Evolutionary conservation across 2,329 filamentous ascomycete species (phyloP).

Genomic region (Fusarium graminum): DNA sequence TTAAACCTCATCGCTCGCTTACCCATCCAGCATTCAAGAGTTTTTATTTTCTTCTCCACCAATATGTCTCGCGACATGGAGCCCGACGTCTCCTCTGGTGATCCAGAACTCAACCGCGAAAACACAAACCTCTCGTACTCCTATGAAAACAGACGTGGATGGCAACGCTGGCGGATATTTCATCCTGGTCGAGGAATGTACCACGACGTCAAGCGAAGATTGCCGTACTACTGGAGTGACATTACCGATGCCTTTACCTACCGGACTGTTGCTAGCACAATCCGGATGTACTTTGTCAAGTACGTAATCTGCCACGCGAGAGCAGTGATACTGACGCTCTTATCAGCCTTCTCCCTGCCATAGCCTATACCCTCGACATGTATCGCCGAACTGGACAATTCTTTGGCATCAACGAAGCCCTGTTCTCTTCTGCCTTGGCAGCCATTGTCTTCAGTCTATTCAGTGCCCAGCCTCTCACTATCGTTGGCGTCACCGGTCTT

Average conservation of each 20-base stretch:
- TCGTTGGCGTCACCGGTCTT: constrained; percentile 10
- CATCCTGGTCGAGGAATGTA: constrained; percentile 15
- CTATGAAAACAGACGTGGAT: constrained; percentile 5
- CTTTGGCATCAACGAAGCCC: constrained; percentile 12
- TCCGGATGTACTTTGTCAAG: constrained; percentile 18
- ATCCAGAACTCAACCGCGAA: background rate
- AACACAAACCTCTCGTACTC: constrained; percentile 10
- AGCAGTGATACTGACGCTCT: background rate
- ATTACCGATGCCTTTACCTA: constrained; percentile 12
- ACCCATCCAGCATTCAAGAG: accelerated
- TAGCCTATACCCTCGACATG: constrained; percentile 14
- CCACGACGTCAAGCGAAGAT: constrained; percentile 4
- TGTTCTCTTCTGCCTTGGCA: constrained; percentile 2
- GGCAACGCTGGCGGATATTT: constrained; percentile 5
- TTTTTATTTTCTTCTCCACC: background rate
- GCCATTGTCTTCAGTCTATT: constrained; percentile 2
- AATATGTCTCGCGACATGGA: background rate
- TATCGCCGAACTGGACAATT: constrained; percentile 7
- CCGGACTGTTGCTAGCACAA: constrained; percentile 7
- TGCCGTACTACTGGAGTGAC: constrained; percentile 10
- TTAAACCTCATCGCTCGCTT: too few species aligned
- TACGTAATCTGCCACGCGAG: background rate
- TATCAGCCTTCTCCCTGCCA: constrained; percentile 1
- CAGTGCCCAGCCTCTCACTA: constrained; percentile 6
- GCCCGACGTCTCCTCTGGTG: background rate